phyloP scores from a whole-genome alignment of 495 filamentous ascomycete species.

The Neurospora discreta region DNA sequence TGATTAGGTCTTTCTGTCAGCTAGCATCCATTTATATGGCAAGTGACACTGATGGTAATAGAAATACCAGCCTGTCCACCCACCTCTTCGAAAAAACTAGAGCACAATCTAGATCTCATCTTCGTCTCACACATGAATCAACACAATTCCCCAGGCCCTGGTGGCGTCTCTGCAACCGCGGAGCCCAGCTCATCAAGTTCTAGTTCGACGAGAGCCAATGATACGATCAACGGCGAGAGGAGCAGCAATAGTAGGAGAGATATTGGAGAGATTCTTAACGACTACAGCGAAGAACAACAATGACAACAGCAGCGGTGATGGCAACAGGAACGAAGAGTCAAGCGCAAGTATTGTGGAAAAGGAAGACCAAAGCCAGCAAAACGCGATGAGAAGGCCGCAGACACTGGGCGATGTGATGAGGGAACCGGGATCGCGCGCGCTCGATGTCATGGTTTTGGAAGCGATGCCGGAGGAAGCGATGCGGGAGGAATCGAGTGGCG shows the following conservation, averaged over 20 bases:
- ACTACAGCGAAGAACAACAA: background rate
- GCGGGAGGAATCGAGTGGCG: constrained; percentile 7
- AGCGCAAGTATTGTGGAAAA: background rate
- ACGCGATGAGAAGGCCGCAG: constrained; percentile 1
- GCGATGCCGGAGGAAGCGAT: constrained; percentile 15
- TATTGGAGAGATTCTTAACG: background rate
- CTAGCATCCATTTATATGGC: background rate
- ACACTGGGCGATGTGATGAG: constrained; percentile 33
- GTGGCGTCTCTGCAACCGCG: background rate
- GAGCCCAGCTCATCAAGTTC: background rate
- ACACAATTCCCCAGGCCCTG: background rate
- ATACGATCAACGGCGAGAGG: background rate
- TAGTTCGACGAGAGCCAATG: background rate
- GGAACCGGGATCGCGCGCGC: constrained; percentile 24
- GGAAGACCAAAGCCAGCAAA: background rate
- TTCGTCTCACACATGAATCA: background rate
- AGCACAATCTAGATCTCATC: background rate
- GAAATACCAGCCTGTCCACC: background rate
- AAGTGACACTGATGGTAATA: background rate
- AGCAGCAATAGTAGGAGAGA: background rate
- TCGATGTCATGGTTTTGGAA: constrained; percentile 29
- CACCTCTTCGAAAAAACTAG: background rate
- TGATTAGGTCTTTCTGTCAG: background rate
- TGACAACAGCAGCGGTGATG: constrained; percentile 1
- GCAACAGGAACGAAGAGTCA: background rate